Conservation (phyloP, 2,329 filamentous ascomycete species). For the Trichoderma gracile region DNA sequence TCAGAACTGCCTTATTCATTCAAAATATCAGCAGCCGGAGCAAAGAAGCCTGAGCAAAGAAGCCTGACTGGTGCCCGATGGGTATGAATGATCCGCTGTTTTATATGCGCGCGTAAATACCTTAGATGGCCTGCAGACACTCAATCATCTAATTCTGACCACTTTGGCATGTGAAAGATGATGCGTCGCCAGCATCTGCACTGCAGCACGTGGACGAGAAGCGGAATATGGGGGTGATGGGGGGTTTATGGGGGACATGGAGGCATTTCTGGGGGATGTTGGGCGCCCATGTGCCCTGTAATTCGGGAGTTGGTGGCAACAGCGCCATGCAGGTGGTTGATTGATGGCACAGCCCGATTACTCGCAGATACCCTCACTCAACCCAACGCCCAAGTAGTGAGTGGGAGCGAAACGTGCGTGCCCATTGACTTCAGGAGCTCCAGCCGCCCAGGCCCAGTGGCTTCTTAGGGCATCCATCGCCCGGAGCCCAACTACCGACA, state of each 20-base stretch:
- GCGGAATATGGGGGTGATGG: conserved; percentile 5
- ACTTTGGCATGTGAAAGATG: conserved; percentile 19
- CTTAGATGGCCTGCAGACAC: conserved; percentile 2
- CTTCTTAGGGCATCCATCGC: not conserved
- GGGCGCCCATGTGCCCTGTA: not conserved
- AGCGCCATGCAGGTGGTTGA: too few species aligned
- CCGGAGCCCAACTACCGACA: not conserved
- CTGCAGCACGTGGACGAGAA: conserved; percentile 16
- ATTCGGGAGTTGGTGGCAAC: too few species aligned
- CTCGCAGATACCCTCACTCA: too few species aligned
- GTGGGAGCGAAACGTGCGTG: too few species aligned
- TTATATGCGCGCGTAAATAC: not conserved
- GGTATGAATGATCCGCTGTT: not conserved
- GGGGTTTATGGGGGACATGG: not conserved
- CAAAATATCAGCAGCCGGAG: too few species aligned
- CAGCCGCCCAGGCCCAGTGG: too few species aligned
- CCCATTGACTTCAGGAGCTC: too few species aligned
- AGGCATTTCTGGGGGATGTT: too few species aligned
- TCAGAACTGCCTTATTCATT: too few species aligned
- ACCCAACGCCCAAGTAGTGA: too few species aligned
- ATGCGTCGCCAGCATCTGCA: conserved; percentile 18
- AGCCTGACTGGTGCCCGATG: conserved; percentile 9
- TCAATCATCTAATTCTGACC: not conserved
- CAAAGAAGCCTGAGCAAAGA: conserved; percentile 5
- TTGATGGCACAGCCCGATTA: too few species aligned